Percentiles rank a stretch among this genome's conserved stretches.
Conservation (phyloP, 179 eudicot genomes). For the Actinidia arguta region DNA sequence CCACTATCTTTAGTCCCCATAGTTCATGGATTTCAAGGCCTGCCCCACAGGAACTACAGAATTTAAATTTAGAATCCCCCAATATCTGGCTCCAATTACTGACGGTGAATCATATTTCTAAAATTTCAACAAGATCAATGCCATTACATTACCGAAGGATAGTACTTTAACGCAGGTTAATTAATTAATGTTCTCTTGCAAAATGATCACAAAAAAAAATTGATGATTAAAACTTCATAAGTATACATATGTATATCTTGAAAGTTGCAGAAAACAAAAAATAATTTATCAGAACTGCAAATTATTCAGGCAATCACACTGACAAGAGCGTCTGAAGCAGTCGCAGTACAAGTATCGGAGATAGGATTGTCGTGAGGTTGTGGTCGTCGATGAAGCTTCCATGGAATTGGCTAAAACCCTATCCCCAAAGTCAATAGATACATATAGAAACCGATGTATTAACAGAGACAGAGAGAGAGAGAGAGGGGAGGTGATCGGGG, state of each 20-base stretch:
- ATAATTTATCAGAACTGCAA: background rate
- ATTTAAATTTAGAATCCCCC: background rate
- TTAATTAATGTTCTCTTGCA: no score
- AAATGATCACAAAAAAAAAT: no score
- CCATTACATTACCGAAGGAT: background rate
- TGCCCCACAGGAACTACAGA: background rate
- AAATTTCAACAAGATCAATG: background rate
- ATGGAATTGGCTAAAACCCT: background rate
- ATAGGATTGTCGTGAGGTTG: background rate
- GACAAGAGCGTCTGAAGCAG: conserved; percentile 12
- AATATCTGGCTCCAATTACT: background rate
- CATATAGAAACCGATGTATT: no score
- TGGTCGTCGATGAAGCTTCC: conserved; percentile 15
- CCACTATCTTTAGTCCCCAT: background rate
- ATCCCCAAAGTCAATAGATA: background rate
- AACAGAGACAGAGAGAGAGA: no score
- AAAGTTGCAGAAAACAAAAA: no score
- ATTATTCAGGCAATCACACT: background rate
- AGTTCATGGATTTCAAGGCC: background rate
- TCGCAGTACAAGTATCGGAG: background rate
- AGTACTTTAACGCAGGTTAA: no score
- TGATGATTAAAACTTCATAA: background rate
- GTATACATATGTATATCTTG: background rate
- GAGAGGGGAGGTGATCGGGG: no score
- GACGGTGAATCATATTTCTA: background rate